phyloP scores from a whole-genome alignment of 73 alveolate genomes.

The Paramecium biaurelia region DNA sequence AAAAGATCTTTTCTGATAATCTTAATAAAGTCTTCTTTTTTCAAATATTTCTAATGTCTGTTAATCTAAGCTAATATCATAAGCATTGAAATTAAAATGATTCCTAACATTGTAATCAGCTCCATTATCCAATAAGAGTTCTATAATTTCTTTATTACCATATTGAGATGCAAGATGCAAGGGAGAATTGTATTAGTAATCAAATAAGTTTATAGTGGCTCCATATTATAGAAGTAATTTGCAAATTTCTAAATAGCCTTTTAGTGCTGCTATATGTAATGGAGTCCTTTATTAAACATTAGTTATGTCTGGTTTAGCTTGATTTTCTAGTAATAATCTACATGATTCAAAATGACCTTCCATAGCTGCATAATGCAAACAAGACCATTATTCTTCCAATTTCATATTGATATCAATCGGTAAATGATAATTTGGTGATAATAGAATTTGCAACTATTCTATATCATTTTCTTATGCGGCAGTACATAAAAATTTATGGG shows the following conservation, averaged over 20 bases:
- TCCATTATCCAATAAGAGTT: slow-evolving; percentile 45
- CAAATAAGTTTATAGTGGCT: slow-evolving; percentile 66
- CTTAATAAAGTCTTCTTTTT: neutral
- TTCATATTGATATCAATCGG: slow-evolving; percentile 46
- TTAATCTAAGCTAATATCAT: neutral
- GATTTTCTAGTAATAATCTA: neutral
- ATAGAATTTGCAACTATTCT: neutral
- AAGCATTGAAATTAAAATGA: neutral
- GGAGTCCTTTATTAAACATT: slow-evolving; percentile 64
- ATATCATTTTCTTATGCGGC: slow-evolving; percentile 27
- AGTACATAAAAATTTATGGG: neutral
- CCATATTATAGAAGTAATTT: slow-evolving; percentile 47
- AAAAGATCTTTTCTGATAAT: neutral
- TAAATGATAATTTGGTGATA: neutral
- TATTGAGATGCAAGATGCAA: slow-evolving; percentile 55
- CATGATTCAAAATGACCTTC: slow-evolving; percentile 2
- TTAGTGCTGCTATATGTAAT: slow-evolving; percentile 70
- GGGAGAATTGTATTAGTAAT: slow-evolving; percentile 68
- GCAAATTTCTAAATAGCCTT: slow-evolving; percentile 54
- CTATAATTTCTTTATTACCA: slow-evolving; percentile 41
- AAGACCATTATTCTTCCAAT: slow-evolving; percentile 41
- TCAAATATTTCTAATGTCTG: neutral
- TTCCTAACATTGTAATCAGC: slow-evolving; percentile 29
- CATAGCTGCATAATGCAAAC: neutral
- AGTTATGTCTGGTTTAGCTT: slow-evolving; percentile 34